A percentile compares a stretch with the other conserved stretches of the same genome.
phyloP scores from a whole-genome alignment of 2,329 filamentous ascomycete species.

The Colletotrichum sojae region DNA sequence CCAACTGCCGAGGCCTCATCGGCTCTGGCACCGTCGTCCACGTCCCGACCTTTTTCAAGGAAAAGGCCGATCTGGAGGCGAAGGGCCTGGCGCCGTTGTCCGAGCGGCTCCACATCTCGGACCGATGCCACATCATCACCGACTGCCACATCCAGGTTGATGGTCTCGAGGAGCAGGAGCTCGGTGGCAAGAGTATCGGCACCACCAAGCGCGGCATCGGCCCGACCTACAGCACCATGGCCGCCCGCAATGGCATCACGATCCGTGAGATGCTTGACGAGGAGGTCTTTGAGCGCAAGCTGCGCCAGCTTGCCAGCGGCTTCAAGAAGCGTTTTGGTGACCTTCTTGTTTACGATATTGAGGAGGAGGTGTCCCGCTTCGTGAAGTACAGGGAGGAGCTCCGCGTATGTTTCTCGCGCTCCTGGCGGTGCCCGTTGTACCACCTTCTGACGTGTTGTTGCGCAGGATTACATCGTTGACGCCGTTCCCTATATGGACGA shows the following conservation, averaged over 20 bases:
- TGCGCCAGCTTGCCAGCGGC: slow-evolving; percentile 72
- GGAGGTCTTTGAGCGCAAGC: slow-evolving; percentile 75
- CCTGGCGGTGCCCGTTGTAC: accelerated
- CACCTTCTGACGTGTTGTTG: background rate
- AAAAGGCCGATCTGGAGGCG: slow-evolving; percentile 56
- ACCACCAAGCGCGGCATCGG: slow-evolving; percentile 58
- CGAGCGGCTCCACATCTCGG: slow-evolving; percentile 72
- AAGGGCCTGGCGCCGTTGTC: slow-evolving; percentile 54
- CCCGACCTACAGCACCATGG: slow-evolving; percentile 66
- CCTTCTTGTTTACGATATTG: slow-evolving; percentile 74
- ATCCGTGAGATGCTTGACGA: slow-evolving; percentile 78
- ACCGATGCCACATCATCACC: slow-evolving; percentile 75
- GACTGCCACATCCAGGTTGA: slow-evolving; percentile 78
- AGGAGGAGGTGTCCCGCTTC: slow-evolving; percentile 71
- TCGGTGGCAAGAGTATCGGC: slow-evolving; percentile 55
- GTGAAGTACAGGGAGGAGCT: slow-evolving; percentile 40
- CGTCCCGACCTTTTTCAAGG: slow-evolving; percentile 62
- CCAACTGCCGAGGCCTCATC: slow-evolving; percentile 79
- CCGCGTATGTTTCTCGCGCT: background rate
- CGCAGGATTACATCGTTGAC: slow-evolving; percentile 71
- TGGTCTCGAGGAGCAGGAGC: slow-evolving; percentile 74
- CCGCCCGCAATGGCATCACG: slow-evolving; percentile 73
- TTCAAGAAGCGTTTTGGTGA: slow-evolving; percentile 79
- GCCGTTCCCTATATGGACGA: slow-evolving; percentile 74
- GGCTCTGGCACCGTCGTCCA: slow-evolving; percentile 79